A percentile compares a stretch with the other conserved stretches of the same genome.
Conservation (phyloP, 352 stramenopile genomes). For the Phytophthora lateralis region DNA sequence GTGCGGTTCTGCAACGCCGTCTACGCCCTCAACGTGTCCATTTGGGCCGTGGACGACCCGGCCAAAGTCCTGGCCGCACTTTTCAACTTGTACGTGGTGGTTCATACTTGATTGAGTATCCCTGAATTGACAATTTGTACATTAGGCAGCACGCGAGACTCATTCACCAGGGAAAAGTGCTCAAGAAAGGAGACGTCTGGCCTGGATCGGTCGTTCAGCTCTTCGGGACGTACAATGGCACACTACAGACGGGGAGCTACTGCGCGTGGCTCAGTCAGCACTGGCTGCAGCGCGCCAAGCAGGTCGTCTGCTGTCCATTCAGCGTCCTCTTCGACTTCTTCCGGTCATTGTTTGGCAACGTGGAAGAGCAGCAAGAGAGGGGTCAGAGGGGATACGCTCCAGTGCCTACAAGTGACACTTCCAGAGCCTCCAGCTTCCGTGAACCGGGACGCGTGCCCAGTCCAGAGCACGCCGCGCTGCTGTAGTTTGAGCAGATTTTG, state of each 20-base stretch:
- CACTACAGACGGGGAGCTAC: constrained; percentile 25
- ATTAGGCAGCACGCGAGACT: constrained; percentile 71
- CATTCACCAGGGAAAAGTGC: constrained; percentile 79
- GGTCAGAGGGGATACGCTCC: constrained; percentile 53
- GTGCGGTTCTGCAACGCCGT: constrained; percentile 84
- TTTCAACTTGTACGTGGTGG: constrained; percentile 68
- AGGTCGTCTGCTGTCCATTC: constrained; percentile 74
- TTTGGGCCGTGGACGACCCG: constrained; percentile 79
- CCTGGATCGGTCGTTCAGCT: constrained; percentile 82
- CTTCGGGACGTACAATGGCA: constrained; percentile 67
- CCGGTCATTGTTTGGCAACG: constrained; percentile 60
- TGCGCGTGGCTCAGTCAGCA: constrained; percentile 35
- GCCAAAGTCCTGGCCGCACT: constrained; percentile 61
- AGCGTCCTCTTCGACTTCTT: constrained; percentile 74
- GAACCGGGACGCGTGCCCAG: constrained; percentile 58
- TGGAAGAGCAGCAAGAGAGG: constrained; percentile 27
- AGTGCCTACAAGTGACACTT: constrained; percentile 32
- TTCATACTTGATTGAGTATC: too few species aligned
- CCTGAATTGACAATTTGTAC: too few species aligned
- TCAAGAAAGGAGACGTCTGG: constrained; percentile 86
- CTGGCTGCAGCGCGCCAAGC: constrained; percentile 48
- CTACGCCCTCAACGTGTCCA: constrained; percentile 80
- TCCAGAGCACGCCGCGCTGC: constrained; percentile 48
- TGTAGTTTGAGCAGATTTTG: constrained; percentile 26
- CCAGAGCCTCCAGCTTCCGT: constrained; percentile 46